Evolutionary conservation across 192 early-diverging fungal species (phyloP).

Genomic region (Coemansia sp.): DNA sequence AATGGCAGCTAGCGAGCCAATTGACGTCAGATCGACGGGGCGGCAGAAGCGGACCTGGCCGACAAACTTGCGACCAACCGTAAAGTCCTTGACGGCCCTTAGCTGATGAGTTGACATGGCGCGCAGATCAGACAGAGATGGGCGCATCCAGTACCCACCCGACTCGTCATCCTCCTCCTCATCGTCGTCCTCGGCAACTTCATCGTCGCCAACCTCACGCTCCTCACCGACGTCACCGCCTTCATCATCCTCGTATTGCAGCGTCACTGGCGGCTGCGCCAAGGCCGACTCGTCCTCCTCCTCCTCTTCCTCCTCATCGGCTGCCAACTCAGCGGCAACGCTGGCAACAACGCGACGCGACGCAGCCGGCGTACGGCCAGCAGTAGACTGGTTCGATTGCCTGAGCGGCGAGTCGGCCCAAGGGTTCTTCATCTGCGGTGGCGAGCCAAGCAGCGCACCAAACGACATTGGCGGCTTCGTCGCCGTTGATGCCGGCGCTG

Average conservation of each 20-base stretch:
- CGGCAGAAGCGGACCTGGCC: conserved; percentile 78
- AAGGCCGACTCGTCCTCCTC: background rate
- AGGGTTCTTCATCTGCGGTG: conserved; percentile 12
- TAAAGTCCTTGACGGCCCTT: conserved; percentile 70
- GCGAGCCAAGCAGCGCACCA: conserved; percentile 1
- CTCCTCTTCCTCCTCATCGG: conserved; percentile 1
- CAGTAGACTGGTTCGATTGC: background rate
- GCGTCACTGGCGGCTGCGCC: background rate
- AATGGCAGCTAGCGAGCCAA: conserved; percentile 63
- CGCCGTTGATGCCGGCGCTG: background rate
- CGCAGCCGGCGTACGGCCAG: background rate
- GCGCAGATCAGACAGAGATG: conserved; percentile 70
- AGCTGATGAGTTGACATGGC: conserved; percentile 69
- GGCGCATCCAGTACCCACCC: conserved; percentile 70
- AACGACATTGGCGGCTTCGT: background rate
- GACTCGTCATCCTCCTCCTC: conserved; percentile 6
- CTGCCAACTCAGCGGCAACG: background rate
- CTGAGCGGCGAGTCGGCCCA: conserved; percentile 17
- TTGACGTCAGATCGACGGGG: conserved; percentile 77
- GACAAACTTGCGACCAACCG: conserved; percentile 63
- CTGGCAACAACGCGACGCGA: background rate
- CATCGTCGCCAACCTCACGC: conserved; percentile 1
- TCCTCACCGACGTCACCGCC: conserved; percentile 4
- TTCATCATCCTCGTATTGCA: background rate
- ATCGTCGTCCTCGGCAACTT: background rate